Conservation (phyloP, 495 filamentous ascomycete genomes). For the Podospora tetraspora region DNA sequence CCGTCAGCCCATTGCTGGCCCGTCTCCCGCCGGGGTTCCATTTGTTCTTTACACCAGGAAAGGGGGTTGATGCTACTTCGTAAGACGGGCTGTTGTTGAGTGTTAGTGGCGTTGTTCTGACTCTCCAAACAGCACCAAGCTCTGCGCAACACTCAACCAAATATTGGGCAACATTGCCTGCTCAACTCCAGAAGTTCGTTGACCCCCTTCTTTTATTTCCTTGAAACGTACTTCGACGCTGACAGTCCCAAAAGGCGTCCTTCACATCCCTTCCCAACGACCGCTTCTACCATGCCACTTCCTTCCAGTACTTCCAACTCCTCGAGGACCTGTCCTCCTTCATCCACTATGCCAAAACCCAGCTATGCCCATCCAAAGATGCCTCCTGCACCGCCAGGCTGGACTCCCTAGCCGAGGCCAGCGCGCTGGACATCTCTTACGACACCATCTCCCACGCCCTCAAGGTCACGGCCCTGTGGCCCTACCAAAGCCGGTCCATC, state of each 20-base stretch:
- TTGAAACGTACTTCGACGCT: not conserved
- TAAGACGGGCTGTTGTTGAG: constrained; percentile 15
- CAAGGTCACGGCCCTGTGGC: constrained; percentile 59
- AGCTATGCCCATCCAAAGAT: constrained; percentile 45
- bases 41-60: constrained; percentile 65
- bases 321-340: constrained; percentile 54
- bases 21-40: constrained; percentile 77
- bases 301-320: constrained; percentile 63
- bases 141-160: constrained; percentile 59
- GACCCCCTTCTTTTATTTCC: not conserved
- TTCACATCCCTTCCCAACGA: constrained; percentile 63
- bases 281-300: constrained; percentile 59
- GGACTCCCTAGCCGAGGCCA: constrained; percentile 40
- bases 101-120: not conserved
- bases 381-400: constrained; percentile 34
- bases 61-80: constrained; percentile 32
- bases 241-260: constrained; percentile 47
- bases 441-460: constrained; percentile 63
- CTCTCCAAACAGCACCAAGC: constrained; percentile 39
- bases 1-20: constrained; percentile 64
- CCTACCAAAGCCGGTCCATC: constrained; percentile 37
- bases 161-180: constrained; percentile 59
- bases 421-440: constrained; percentile 72
- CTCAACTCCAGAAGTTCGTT: constrained; percentile 41
- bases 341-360: constrained; percentile 50